phyloP scores from a whole-genome alignment of 176 grass and related monocot genomes.

The Tillandsia fasciculata region DNA sequence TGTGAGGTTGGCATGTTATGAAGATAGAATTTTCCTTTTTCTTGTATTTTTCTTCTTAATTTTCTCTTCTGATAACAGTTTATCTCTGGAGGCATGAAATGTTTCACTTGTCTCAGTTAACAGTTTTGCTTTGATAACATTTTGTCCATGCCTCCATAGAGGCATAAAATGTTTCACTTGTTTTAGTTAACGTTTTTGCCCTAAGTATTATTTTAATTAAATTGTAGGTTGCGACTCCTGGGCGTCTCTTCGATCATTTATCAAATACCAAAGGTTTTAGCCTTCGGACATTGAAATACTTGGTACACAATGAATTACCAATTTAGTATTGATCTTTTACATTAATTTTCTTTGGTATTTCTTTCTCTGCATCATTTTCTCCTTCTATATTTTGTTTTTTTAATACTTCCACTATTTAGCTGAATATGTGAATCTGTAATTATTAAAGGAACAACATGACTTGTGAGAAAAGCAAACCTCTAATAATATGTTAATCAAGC shows the following conservation, averaged over 20 bases:
- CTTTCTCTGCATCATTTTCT: no score
- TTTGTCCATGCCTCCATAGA: no score
- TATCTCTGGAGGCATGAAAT: not conserved
- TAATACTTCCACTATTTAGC: no score
- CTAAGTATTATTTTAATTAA: constrained; percentile 14
- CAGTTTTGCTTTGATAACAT: no score
- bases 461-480: no score
- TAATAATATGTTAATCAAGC: no score
- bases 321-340: not conserved
- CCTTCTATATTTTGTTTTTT: no score
- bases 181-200: not conserved
- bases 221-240: constrained; percentile 70
- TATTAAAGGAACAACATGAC: no score
- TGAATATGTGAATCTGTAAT: no score
- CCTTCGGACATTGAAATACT: constrained; percentile 69
- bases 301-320: constrained; percentile 33
- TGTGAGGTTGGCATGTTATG: not conserved
- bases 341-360: no score
- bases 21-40: not conserved
- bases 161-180: not conserved
- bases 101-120: no score
- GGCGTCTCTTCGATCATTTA: constrained; percentile 74
- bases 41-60: not conserved
- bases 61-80: not conserved
- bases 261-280: constrained; percentile 87